Percentiles rank a stretch among this genome's conserved stretches.
phyloP scores from a whole-genome alignment of 2,329 filamentous ascomycete species.

The Botrytis pseudocinerea region DNA sequence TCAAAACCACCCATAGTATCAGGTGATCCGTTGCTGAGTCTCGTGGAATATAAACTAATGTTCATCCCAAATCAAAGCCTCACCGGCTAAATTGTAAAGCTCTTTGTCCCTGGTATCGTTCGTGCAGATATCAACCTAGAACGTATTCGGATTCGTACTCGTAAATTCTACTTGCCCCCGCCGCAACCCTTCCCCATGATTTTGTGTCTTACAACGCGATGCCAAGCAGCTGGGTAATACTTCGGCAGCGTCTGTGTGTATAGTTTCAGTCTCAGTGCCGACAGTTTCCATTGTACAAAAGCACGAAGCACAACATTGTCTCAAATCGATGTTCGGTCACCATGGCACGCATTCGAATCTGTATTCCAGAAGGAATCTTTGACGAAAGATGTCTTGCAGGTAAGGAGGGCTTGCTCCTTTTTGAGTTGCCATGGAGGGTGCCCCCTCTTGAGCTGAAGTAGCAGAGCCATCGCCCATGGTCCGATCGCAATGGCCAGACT shows the following conservation, averaged over 20 bases:
- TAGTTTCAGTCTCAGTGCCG: slow-evolving; percentile 2
- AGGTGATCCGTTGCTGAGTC: neutral
- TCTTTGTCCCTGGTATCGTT: neutral
- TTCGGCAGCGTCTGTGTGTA: slow-evolving; percentile 4
- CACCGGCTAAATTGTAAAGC: neutral
- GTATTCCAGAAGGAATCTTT: neutral
- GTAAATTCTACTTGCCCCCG: neutral
- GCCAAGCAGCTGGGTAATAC: neutral
- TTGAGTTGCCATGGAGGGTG: neutral
- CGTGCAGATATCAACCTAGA: neutral
- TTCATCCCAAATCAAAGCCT: neutral
- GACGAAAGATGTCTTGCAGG: neutral
- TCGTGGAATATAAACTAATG: neutral
- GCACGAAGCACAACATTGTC: neutral
- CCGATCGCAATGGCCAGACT: neutral
- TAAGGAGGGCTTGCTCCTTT: neutral
- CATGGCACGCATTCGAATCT: neutral
- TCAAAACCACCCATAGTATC: neutral
- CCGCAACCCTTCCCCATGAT: neutral
- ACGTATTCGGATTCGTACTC: slow-evolving; percentile 6
- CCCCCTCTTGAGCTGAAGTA: neutral
- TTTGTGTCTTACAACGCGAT: neutral
- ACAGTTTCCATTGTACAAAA: neutral
- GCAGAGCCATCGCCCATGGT: neutral
- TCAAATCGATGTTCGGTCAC: neutral